Evolutionary conservation across 345 rosid species (phyloP).

Genomic region (Aquilaria malaccensis): DNA sequence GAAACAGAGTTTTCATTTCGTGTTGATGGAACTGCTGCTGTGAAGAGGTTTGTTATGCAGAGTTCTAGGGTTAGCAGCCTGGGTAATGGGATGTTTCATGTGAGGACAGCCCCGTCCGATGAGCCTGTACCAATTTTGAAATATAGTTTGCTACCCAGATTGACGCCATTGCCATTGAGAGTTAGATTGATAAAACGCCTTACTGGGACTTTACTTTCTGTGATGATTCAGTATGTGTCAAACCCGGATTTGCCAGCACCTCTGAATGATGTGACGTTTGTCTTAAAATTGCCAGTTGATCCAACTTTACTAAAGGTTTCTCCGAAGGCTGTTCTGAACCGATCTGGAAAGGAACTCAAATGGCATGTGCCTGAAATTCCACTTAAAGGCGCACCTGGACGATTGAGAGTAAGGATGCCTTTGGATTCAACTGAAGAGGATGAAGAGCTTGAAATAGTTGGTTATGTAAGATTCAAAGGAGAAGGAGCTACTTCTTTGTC

Average conservation of each 20-base stretch:
- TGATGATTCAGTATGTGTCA: conserved; percentile 94
- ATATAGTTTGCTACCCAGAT: conserved; percentile 80
- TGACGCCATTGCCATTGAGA: conserved; percentile 85
- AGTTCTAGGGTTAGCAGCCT: conserved; percentile 71
- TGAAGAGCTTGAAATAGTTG: conserved; percentile 68
- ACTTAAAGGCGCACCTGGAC: conserved; percentile 58
- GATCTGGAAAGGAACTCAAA: conserved; percentile 81
- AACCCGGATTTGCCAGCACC: conserved; percentile 73
- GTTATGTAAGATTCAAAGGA: conserved; percentile 69
- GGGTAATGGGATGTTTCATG: conserved; percentile 84
- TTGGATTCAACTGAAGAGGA: conserved; percentile 60
- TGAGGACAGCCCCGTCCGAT: conserved; percentile 82
- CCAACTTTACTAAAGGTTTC: conserved; percentile 92
- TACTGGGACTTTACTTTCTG: conserved; percentile 90
- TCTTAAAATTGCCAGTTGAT: conserved; percentile 87
- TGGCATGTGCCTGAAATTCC: conserved; percentile 92
- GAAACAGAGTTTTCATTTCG: conserved; percentile 93
- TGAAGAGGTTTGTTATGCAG: conserved; percentile 81
- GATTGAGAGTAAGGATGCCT: conserved; percentile 84
- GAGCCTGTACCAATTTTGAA: conserved; percentile 87
- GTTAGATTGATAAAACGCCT: conserved; percentile 71
- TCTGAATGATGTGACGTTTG: conserved; percentile 61
- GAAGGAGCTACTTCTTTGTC: conserved; percentile 59
- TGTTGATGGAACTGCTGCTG: conserved; percentile 58
- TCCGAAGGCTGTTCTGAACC: conserved; percentile 81